Conservation (phyloP, 2,329 filamentous ascomycete genomes). For the Scytalidium lignicola region DNA sequence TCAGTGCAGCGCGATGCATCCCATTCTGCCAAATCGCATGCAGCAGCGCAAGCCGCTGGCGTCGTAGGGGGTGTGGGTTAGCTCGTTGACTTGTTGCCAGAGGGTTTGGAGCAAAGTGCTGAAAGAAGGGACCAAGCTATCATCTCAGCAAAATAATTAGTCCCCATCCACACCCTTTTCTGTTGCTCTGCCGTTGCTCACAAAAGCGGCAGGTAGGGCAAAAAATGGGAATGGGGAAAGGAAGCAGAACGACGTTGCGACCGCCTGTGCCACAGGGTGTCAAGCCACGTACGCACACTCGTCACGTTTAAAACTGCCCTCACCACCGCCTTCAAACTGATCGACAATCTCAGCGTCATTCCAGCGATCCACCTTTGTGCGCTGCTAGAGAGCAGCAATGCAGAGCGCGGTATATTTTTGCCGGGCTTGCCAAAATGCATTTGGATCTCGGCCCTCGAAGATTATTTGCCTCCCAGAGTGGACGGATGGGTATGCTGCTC, state of each 20-base stretch:
- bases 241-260: too few relatives aligned
- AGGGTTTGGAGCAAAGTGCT: neutral
- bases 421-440: too few relatives aligned
- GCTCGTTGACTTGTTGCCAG: neutral
- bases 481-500: too few relatives aligned
- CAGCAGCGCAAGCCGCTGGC: neutral
- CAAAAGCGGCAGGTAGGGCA: slow-evolving; percentile 17
- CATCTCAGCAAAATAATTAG: neutral
- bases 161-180: neutral
- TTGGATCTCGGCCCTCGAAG: too few relatives aligned
- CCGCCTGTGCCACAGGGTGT: neutral
- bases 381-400: neutral
- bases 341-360: neutral
- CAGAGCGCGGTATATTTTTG: neutral
- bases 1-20: neutral
- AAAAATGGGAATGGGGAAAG: too few relatives aligned
- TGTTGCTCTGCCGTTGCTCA: slow-evolving; percentile 9
- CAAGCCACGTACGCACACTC: neutral
- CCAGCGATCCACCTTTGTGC: neutral
- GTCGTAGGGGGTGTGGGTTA: neutral
- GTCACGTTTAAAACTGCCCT: neutral
- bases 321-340: neutral
- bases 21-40: neutral
- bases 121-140: neutral
- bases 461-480: too few relatives aligned